Base-by-base conservation (phyloP, 2,329 filamentous ascomycete genomes). In the Calonectria hongkongensis region DNA sequence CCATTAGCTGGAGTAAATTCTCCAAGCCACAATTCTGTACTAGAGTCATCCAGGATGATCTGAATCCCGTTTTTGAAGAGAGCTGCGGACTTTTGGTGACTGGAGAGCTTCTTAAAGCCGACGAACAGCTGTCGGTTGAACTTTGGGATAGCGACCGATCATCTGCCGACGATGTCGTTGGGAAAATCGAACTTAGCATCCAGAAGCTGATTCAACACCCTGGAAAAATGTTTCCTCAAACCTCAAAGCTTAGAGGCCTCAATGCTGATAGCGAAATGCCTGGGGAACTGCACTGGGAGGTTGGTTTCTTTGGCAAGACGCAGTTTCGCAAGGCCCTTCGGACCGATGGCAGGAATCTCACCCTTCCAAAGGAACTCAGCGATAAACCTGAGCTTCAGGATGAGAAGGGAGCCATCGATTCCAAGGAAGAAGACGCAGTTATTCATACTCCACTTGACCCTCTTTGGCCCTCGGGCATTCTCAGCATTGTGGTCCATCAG, bases 1-100 rank as follows among this genome's bases (percentile, higher is more conserved):
- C 96, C 39, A 89, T 98, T 43, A 93, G 94, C 48, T 98, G 97
- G 87, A 97, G 95, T 80, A 98, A 98, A 83, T 98, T 98, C 79
- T 94, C 94, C 70, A 99, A 99, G 85, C 96, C 96, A 2, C 97
- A 98, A 91, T 98, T 98, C 84, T 98, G 96, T 84, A 98, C 97
- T 1, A 92, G 97, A 60, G 96, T 98, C 65, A 98, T 98, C 75
- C 95, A 96, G 66, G 96, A 98, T 80, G 94, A 98, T 77, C 89
- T 98, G 68, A 98, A 98, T 80, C 97, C 97, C 0, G 89, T 98
- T 5, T 98, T 97, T 87, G 94, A 97, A 80, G 97, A 98, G 84
- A 94, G 92, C 2, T 92, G 94, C 51, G 95, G 95, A 1, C 88
- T 98, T 21, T 87, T 98, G 18, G 94, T 99, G 7, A 98, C 94